Percentiles rank a stretch among this genome's conserved stretches.
Conservation (phyloP, 2,329 filamentous ascomycete genomes). For the Diplodia intermedia region DNA sequence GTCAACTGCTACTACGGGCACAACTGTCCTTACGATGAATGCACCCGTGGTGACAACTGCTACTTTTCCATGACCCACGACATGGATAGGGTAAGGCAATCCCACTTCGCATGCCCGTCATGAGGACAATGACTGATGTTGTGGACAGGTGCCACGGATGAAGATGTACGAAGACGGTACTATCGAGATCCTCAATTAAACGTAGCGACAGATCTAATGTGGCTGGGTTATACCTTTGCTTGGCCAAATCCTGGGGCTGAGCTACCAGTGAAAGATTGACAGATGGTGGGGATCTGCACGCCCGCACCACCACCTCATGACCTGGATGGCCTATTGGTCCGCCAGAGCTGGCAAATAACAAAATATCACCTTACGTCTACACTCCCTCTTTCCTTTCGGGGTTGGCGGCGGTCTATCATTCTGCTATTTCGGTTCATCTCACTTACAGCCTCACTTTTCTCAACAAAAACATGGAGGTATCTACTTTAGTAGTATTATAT, state of each 20-base stretch:
- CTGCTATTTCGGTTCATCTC: not conserved
- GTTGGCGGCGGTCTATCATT: not conserved
- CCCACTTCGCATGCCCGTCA: too few species aligned
- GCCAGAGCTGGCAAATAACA: not conserved
- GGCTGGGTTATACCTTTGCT: not conserved
- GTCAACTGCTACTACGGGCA: slow-evolving; percentile 47
- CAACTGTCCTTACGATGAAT: slow-evolving; percentile 40
- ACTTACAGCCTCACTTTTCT: not conserved
- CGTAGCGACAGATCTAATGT: not conserved
- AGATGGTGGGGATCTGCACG: slow-evolving; percentile 1
- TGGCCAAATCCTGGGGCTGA: not conserved
- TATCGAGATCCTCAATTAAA: slow-evolving; percentile 31
- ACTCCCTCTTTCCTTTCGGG: slow-evolving; percentile 3
- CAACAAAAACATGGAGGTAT: not conserved
- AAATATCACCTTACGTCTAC: not conserved
- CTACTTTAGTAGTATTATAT: not conserved
- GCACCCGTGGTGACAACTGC: slow-evolving; percentile 43
- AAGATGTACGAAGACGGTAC: slow-evolving; percentile 32
- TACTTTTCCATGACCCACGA: slow-evolving; percentile 45
- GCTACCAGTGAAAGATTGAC: slow-evolving; percentile 13
- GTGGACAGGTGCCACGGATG: slow-evolving; percentile 22
- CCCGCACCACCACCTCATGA: not conserved
- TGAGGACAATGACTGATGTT: not conserved
- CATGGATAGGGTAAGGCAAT: slow-evolving; percentile 41
- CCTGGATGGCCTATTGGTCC: not conserved